Conservation (phyloP, 2,329 filamentous ascomycete species). For the Claviceps spartinae region DNA sequence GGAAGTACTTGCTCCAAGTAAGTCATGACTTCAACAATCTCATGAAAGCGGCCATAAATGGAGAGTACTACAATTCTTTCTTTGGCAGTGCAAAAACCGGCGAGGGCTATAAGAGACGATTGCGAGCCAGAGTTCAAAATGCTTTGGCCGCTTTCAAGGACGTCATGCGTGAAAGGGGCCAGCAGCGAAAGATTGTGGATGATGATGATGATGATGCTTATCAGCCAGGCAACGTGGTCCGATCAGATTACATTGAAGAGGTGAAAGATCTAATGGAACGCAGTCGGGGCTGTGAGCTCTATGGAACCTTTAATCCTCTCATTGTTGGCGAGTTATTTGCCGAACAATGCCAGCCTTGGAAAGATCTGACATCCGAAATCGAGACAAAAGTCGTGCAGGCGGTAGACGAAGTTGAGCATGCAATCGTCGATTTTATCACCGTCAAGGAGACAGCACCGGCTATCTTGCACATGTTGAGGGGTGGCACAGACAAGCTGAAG, state of each 20-base stretch:
- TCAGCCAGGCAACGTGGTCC: too few species aligned
- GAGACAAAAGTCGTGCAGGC: slow-evolving; percentile 2
- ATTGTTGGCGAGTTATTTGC: slow-evolving; percentile 45
- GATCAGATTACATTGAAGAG: slow-evolving; percentile 4
- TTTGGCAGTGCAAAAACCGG: too few species aligned
- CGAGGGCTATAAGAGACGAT: too few species aligned
- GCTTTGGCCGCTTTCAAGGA: too few species aligned
- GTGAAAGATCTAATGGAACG: slow-evolving; percentile 10
- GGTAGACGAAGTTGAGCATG: slow-evolving; percentile 2
- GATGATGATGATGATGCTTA: too few species aligned
- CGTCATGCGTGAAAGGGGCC: too few species aligned
- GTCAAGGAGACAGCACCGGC: slow-evolving; percentile 7
- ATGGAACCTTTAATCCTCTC: slow-evolving; percentile 45
- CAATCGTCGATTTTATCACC: slow-evolving; percentile 7
- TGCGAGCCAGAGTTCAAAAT: too few species aligned
- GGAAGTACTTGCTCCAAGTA: too few species aligned
- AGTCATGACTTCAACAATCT: slow-evolving; percentile 31
- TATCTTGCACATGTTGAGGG: slow-evolving; percentile 9
- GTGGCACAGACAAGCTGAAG: slow-evolving; percentile 10
- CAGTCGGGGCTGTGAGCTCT: slow-evolving; percentile 34
- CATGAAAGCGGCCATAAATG: slow-evolving; percentile 8
- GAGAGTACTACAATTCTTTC: too few species aligned
- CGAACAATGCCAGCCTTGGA: slow-evolving; percentile 45
- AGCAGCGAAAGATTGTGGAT: too few species aligned
- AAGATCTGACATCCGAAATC: slow-evolving; percentile 22